phyloP scores from a whole-genome alignment of 495 filamentous ascomycete species.

The Terfezia boudieri region DNA sequence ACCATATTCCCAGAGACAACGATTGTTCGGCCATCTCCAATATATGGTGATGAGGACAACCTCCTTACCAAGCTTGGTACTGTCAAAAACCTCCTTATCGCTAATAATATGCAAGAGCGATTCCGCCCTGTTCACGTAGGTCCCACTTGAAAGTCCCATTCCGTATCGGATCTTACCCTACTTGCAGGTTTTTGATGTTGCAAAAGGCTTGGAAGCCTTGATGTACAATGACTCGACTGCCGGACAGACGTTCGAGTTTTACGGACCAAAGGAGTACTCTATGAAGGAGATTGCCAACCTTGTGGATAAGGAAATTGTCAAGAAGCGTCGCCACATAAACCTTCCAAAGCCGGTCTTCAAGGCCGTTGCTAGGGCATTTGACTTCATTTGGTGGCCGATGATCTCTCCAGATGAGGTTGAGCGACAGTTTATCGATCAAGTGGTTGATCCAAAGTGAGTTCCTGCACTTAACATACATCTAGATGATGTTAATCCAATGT shows the following conservation, averaged over 20 bases:
- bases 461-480: too few relatives aligned
- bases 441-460: slow-evolving; percentile 44
- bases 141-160: background rate
- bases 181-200: slow-evolving; percentile 60
- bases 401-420: slow-evolving; percentile 73
- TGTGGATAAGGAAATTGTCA: slow-evolving; percentile 80
- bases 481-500: background rate
- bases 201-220: slow-evolving; percentile 67
- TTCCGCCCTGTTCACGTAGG: slow-evolving; percentile 82
- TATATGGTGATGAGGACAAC: slow-evolving; percentile 87
- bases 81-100: slow-evolving; percentile 55
- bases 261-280: slow-evolving; percentile 81
- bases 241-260: slow-evolving; percentile 81
- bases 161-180: slow-evolving; percentile 7
- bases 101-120: slow-evolving; percentile 80
- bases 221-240: slow-evolving; percentile 73
- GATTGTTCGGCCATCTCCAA: slow-evolving; percentile 80
- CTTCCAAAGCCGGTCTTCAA: slow-evolving; percentile 59
- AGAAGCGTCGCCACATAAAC: slow-evolving; percentile 77
- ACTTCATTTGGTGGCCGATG: slow-evolving; percentile 72
- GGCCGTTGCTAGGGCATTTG: slow-evolving; percentile 45
- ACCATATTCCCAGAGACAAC: slow-evolving; percentile 94
- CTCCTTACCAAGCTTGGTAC: slow-evolving; percentile 71
- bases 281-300: slow-evolving; percentile 66
- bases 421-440: slow-evolving; percentile 82